Conservation (phyloP, 768 basidiomycete genomes). For the Amanita subjunquillea region DNA sequence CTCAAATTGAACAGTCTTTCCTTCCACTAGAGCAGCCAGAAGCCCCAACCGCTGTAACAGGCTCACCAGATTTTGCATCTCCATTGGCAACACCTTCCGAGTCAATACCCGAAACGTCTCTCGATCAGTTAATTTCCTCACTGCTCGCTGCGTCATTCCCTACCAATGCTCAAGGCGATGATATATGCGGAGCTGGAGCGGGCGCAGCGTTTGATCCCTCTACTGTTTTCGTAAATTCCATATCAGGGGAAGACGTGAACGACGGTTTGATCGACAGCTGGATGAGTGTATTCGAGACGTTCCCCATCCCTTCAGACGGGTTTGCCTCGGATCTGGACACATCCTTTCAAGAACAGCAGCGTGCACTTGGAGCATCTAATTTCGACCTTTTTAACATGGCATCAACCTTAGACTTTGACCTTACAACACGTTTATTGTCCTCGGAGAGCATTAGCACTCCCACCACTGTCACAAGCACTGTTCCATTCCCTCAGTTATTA, state of each 20-base stretch:
- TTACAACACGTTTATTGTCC: neutral
- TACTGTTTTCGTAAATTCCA: neutral
- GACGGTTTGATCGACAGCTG: slow-evolving; percentile 26
- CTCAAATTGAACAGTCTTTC: too few species aligned
- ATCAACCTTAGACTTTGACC: slow-evolving; percentile 10
- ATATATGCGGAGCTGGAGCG: neutral
- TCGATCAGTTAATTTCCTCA: slow-evolving; percentile 30
- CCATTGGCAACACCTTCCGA: slow-evolving; percentile 2
- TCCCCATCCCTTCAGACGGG: slow-evolving; percentile 25
- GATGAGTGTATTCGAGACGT: slow-evolving; percentile 39
- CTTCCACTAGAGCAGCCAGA: neutral
- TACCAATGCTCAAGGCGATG: neutral
- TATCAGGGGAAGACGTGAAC: neutral
- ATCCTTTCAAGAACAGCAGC: neutral
- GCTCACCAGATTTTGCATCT: neutral
- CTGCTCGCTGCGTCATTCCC: slow-evolving; percentile 22
- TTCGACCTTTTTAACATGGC: slow-evolving; percentile 1
- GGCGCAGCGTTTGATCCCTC: neutral
- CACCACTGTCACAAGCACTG: neutral
- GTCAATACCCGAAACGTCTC: slow-evolving; percentile 16
- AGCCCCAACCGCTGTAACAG: neutral
- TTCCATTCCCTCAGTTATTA: neutral
- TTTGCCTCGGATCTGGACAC: slow-evolving; percentile 11
- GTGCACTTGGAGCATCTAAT: neutral
- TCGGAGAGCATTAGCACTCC: neutral